Base-by-base conservation (phyloP, 2,329 filamentous ascomycete genomes). In the Colletotrichum liaoningense region DNA sequence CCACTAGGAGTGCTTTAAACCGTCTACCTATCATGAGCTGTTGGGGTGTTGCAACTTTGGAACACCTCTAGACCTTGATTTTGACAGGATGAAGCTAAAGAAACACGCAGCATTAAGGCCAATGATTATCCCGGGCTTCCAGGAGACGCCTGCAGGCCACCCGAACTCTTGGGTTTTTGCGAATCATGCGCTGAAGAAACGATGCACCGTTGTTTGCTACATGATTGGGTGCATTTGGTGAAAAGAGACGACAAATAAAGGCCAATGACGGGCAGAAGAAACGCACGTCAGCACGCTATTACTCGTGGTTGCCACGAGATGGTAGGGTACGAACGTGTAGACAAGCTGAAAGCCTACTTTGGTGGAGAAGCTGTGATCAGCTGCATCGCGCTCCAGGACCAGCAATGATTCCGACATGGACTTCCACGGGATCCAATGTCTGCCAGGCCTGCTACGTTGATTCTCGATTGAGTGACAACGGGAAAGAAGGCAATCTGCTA, bases 171-270 rank as follows among this genome's bases (percentile, higher is more conserved):
- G 77, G 77, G 73, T 75, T 76, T 70, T 74, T 81, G 77, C 78
- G 79, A 82, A 81, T 82, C 79, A 82, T 80, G 78, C 79, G 77
- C 75, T 73, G 75, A 71, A 76, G 72, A 76, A 75, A 59, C 58
- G 68, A 65, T 74, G 72, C 75, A 69, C n/a, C 46, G 54, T 72
- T 69, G 42, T 65, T 46, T 66, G 28, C 24, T 49, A 16, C 22
- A 11, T 42, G 28, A 64, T 75, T 71, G 72, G 58, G 28, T 19
- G 46, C 30, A 24, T 38, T 8, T 8, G 9, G n/a, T 11, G 24
- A 52, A 63, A 56, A n/a, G 67, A 49, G 57, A 46, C 2, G 35
- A 57, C 19, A 19, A 46, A 38, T 63, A 33, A 59, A 58, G 38
- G 42, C 73, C 70, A 75, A 73, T 75, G 65, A 56, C 59, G 57